A percentile compares a stretch with the other conserved stretches of the same genome.
Evolutionary conservation across 208 protist genomes (phyloP).

Genomic region (Novymonas esmeraldas): DNA sequence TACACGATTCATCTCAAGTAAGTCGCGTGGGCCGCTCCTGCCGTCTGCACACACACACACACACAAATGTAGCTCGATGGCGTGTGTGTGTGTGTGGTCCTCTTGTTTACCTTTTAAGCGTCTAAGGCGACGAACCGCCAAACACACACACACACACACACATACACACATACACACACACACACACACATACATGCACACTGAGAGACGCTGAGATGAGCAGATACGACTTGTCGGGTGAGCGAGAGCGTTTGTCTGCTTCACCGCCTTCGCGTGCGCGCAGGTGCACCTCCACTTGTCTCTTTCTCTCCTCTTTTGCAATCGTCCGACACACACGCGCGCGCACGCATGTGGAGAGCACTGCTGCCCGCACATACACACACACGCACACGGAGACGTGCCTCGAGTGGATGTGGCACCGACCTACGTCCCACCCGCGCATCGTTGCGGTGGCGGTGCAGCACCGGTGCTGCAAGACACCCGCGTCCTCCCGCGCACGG

Average conservation of each 20-base stretch:
- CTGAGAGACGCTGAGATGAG: too few species aligned
- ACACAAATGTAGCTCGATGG: not conserved
- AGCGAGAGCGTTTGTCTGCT: too few species aligned
- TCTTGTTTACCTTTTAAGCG: too few species aligned
- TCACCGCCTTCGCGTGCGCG: too few species aligned
- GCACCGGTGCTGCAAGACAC: conserved; percentile 17
- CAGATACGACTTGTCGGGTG: too few species aligned
- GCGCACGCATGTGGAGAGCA: too few species aligned
- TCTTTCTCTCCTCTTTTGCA: not conserved
- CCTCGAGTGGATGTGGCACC: not conserved
- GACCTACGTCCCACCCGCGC: not conserved
- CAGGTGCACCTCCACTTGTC: too few species aligned
- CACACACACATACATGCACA: not conserved
- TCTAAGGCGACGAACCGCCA: too few species aligned
- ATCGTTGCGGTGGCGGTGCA: not conserved
- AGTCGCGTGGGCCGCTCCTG: not conserved
- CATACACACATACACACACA: not conserved
- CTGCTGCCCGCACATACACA: not conserved
- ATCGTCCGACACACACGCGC: too few species aligned
- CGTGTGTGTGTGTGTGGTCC: not conserved
- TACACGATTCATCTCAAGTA: conserved; percentile 16
- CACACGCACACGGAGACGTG: not conserved
- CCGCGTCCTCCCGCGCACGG: conserved; percentile 11
- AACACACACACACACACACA: not conserved
- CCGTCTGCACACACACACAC: not conserved